Conservation (phyloP, 169 alveolate species). For the Cyclospora cayetanensis region DNA sequence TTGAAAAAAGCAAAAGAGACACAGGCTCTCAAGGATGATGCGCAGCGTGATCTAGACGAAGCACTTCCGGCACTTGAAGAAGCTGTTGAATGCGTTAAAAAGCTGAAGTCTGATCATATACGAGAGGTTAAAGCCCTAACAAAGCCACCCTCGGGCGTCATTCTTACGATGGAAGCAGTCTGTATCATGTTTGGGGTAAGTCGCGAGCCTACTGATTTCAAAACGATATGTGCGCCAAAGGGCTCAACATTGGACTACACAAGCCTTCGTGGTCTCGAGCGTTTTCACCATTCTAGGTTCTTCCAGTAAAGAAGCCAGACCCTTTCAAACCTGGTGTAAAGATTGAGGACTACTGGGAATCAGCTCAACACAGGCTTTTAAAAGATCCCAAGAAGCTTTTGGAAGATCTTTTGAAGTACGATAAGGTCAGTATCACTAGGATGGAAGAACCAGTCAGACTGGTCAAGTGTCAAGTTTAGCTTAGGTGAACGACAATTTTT, state of each 20-base stretch:
- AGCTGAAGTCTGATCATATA: slow-evolving; percentile 91
- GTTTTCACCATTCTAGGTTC: slow-evolving; percentile 24
- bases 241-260: not conserved
- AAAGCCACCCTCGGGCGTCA: slow-evolving; percentile 89
- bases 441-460: no score
- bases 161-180: slow-evolving; percentile 84
- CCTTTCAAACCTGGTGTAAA: slow-evolving; percentile 82
- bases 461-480: no score
- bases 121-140: slow-evolving; percentile 92
- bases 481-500: no score
- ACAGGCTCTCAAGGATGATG: slow-evolving; percentile 85
- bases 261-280: not conserved
- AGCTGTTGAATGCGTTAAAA: slow-evolving; percentile 93
- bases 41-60: slow-evolving; percentile 90
- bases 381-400: slow-evolving; percentile 86
- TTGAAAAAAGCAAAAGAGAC: slow-evolving; percentile 86
- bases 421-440: slow-evolving; percentile 73
- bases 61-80: slow-evolving; percentile 94
- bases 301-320: slow-evolving; percentile 82
- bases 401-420: slow-evolving; percentile 84
- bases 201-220: slow-evolving; percentile 73
- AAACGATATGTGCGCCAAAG: no score
- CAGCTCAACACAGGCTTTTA: slow-evolving; percentile 87
- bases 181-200: slow-evolving; percentile 85
- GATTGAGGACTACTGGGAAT: slow-evolving; percentile 90